Conservation (phyloP, 352 stramenopile genomes). For the Globisporangium iwayamae region DNA sequence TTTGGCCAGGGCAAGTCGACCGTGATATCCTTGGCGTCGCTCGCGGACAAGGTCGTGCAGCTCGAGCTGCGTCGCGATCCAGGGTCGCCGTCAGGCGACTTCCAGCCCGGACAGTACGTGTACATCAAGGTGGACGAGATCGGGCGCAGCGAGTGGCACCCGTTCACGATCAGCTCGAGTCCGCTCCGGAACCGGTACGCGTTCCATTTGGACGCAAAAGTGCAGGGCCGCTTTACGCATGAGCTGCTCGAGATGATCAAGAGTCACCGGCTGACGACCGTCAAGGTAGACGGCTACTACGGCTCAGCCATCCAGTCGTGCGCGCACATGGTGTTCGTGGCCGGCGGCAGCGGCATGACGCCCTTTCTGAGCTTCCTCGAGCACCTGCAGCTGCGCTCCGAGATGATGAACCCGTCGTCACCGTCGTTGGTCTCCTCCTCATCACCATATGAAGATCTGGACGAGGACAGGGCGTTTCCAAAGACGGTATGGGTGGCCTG, state of each 20-base stretch:
- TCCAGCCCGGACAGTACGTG: conserved; percentile 60
- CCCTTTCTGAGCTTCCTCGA: conserved; percentile 66
- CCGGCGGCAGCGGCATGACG: conserved; percentile 68
- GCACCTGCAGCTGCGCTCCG: conserved; percentile 40
- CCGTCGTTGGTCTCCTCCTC: background rate
- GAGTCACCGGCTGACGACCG: conserved; percentile 30
- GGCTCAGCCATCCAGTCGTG: conserved; percentile 39
- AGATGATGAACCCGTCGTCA: conserved; percentile 13
- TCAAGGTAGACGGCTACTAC: conserved; percentile 77
- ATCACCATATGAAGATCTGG: conserved; percentile 9
- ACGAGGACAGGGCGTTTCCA: conserved; percentile 25
- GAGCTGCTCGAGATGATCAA: conserved; percentile 45
- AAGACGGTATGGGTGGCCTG: conserved; percentile 50
- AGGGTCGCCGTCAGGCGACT: conserved; percentile 20
- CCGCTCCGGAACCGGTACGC: conserved; percentile 35
- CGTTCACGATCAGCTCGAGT: conserved; percentile 71
- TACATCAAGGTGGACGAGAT: conserved; percentile 65
- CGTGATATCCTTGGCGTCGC: conserved; percentile 34
- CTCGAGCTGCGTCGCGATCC: conserved; percentile 47
- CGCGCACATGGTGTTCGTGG: conserved; percentile 65
- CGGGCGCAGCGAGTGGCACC: conserved; percentile 60
- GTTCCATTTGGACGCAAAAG: conserved; percentile 55
- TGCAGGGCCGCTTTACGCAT: conserved; percentile 58
- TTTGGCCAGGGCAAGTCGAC: conserved; percentile 36
- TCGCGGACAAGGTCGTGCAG: conserved; percentile 49